phyloP scores from a whole-genome alignment of 140 eudicot species.

The Stevia rebaudiana region DNA sequence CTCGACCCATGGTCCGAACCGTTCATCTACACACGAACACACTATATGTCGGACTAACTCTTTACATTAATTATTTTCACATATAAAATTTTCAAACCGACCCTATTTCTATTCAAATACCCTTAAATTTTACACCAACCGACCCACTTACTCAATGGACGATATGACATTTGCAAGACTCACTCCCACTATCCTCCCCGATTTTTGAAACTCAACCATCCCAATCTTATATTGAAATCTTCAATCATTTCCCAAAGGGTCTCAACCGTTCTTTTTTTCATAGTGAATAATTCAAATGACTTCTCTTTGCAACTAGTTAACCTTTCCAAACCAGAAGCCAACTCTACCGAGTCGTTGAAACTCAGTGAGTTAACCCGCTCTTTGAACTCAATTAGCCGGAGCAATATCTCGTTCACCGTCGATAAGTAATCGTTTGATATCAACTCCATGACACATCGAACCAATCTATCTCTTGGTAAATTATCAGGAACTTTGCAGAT shows the following conservation, averaged over 20 bases:
- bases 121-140: not conserved
- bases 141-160: not conserved
- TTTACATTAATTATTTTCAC: not conserved
- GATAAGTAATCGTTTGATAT: conserved; percentile 46
- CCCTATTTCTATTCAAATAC: not conserved
- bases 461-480: conserved; percentile 21
- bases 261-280: conserved; percentile 37
- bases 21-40: too few relatives aligned
- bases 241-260: conserved; percentile 48
- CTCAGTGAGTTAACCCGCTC: conserved; percentile 46
- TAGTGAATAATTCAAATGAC: conserved; percentile 17
- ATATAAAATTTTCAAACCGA: too few relatives aligned
- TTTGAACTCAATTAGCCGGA: conserved; percentile 59
- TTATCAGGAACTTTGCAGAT: conserved; percentile 55
- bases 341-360: conserved; percentile 73
- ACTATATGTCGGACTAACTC: too few relatives aligned
- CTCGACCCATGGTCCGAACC: too few relatives aligned
- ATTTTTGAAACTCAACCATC: conserved; percentile 30
- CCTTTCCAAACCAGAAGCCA: conserved; percentile 44
- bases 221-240: conserved; percentile 40
- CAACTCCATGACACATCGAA: conserved; percentile 44
- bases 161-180: conserved; percentile 25
- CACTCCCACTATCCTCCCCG: conserved; percentile 31
- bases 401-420: conserved; percentile 34
- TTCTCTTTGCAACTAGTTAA: conserved; percentile 43